Evolutionary conservation across 768 basidiomycete genomes (phyloP).

Genomic region (Crassisporium funariophilum): DNA sequence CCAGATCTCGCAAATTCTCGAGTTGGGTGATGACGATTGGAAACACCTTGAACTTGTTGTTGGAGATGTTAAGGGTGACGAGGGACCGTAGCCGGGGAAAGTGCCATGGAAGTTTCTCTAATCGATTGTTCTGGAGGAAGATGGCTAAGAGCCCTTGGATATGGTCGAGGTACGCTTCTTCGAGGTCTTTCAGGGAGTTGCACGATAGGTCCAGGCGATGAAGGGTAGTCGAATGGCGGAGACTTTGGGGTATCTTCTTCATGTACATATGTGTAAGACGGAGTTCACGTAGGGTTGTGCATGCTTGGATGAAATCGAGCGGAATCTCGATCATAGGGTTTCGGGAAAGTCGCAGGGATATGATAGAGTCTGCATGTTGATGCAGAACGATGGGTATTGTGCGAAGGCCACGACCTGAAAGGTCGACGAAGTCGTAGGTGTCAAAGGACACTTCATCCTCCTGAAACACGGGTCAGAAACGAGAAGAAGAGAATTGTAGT

Average conservation of each 20-base stretch:
- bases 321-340: conserved; percentile 98
- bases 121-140: conserved; percentile 86
- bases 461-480: conserved; percentile 35
- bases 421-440: conserved; percentile 76
- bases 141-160: conserved; percentile 71
- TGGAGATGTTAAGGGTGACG: conserved; percentile 87
- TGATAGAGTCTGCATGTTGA: conserved; percentile 79
- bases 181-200: conserved; percentile 88
- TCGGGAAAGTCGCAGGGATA: conserved; percentile 84
- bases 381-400: conserved; percentile 90
- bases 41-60: conserved; percentile 85
- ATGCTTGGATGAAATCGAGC: conserved; percentile 92
- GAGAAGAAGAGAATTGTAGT: background rate
- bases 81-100: conserved; percentile 76
- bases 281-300: conserved; percentile 80
- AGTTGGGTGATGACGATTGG: conserved; percentile 79
- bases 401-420: conserved; percentile 77
- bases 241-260: conserved; percentile 86
- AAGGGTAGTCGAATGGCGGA: conserved; percentile 74
- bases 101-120: conserved; percentile 84
- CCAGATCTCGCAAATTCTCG: conserved; percentile 75
- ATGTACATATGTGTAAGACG: conserved; percentile 90
- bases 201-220: conserved; percentile 86
- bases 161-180: conserved; percentile 80
- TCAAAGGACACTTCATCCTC: conserved; percentile 76